Base-by-base conservation (phyloP, 2,329 filamentous ascomycete species). In the Trichoderma simmonsii region DNA sequence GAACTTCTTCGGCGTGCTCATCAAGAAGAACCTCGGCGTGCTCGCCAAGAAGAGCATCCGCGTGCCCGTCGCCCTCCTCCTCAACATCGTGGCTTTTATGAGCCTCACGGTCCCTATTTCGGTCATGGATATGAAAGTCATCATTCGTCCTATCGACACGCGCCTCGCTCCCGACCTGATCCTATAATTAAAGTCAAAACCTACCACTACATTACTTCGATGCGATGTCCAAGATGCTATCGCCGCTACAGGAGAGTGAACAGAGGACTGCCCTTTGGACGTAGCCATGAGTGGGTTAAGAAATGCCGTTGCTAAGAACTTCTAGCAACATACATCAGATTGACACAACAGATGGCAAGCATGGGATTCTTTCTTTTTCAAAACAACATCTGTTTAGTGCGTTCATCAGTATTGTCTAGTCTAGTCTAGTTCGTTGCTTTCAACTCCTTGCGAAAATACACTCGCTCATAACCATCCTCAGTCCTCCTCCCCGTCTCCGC, bases 381-480 rank as follows among this genome's bases (percentile, higher is more conserved):
- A 51, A n/a, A n/a, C 43, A 12, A 26, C 4, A 26, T 26, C 26
- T 26, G 3, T 26, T 26, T 26, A 26, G 3, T 26, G 3, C 26
- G 26, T 26, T 26, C 26, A 26, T 26, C 26, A 26, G 26, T 26
- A n/a, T 3, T 26, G 4, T n/a, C 39, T 43, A n/a, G 18, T 36
- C 14, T 24, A 59, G 56, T 24, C 12, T 62, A 63, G 34, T 43
- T 4, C 8, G 9, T 18, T 48, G 15, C 24, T 28, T 43, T 18
- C n/a, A 81, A 26, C 0, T 73, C 71, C 51, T 79, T 82, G 0
- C 78, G 76, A 69, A 79, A 83, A 65, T 79, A 83, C 0, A 82
- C 81, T 3, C 81, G 74, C 6, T 81, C 75, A 57, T 79, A 82
- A 0, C 81, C 81, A 14, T 77, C 76, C 15, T 82, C 81, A 0